phyloP scores from a whole-genome alignment of 768 basidiomycete species.

The Lactifluus volemus region DNA sequence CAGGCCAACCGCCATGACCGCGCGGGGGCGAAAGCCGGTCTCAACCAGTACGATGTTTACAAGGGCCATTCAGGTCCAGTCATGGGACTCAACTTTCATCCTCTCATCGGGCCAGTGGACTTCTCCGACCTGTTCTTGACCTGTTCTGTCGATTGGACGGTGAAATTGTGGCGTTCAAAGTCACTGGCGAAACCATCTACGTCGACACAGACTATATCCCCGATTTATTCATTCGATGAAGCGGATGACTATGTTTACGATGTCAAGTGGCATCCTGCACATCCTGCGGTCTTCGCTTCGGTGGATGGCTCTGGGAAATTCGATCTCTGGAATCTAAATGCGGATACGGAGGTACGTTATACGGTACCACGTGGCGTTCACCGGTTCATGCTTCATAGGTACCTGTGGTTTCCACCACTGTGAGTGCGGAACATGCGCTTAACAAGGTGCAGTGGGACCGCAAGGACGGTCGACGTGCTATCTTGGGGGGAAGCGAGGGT shows the following conservation, averaged over 20 bases:
- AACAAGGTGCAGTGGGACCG: conserved; percentile 96
- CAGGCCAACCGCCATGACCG: conserved; percentile 96
- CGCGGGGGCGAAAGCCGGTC: conserved; percentile 91
- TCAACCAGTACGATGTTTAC: conserved; percentile 91
- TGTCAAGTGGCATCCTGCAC: conserved; percentile 94
- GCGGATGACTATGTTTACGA: conserved; percentile 99
- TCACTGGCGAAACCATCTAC: conserved; percentile 67
- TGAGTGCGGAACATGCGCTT: conserved; percentile 73
- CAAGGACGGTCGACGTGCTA: conserved; percentile 85
- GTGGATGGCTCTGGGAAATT: conserved; percentile 95
- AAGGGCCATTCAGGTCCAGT: conserved; percentile 89
- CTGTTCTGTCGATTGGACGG: conserved; percentile 94
- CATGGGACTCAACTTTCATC: conserved; percentile 93
- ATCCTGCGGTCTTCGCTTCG: conserved; percentile 89
- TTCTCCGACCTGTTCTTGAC: conserved; percentile 94
- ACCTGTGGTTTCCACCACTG: conserved; percentile 78
- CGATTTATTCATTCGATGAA: conserved; percentile 92
- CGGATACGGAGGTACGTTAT: conserved; percentile 82
- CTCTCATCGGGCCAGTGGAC: conserved; percentile 82
- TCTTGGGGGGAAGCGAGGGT: conserved; percentile 88
- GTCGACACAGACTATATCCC: conserved; percentile 43
- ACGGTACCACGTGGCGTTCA: background rate
- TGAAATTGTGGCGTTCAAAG: conserved; percentile 91
- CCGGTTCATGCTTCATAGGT: conserved; percentile 44
- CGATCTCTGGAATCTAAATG: conserved; percentile 95